Conservation (phyloP, 176 grass and related monocot genomes). For the Pharus latifolius region DNA sequence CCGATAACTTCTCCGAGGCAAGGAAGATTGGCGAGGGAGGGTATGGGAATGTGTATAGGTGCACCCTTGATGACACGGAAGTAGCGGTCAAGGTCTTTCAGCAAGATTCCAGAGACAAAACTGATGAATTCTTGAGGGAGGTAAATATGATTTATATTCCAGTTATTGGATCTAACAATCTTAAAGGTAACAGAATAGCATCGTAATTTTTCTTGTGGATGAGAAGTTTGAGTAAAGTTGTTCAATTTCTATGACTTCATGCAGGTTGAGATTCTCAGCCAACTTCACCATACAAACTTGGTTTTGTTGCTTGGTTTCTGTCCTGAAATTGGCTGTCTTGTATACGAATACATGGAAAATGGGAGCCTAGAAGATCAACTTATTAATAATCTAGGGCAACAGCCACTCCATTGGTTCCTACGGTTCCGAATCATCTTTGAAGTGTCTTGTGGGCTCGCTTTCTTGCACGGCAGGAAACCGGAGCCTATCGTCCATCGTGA, state of each 20-base stretch:
- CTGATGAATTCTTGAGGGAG: conserved; percentile 76
- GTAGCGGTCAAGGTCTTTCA: conserved; percentile 87
- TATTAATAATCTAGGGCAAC: conserved; percentile 10
- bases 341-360: conserved; percentile 79
- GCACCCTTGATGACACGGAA: conserved; percentile 68
- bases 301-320: conserved; percentile 73
- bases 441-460: conserved; percentile 66
- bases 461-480: conserved; percentile 60
- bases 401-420: conserved; percentile 62
- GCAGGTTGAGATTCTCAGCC: conserved; percentile 86
- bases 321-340: conserved; percentile 55
- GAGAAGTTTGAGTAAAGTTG: not conserved
- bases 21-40: conserved; percentile 88
- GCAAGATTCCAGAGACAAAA: conserved; percentile 55
- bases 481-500: conserved; percentile 87
- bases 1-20: conserved; percentile 72
- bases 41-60: conserved; percentile 80
- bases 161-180: too few relatives aligned
- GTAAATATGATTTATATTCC: conserved; percentile 20
- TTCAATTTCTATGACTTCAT: not conserved
- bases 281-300: conserved; percentile 75
- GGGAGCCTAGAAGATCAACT: conserved; percentile 82
- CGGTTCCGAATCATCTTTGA: conserved; percentile 69
- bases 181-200: not conserved
- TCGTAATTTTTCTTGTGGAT: not conserved